Conservation (phyloP, 495 filamentous ascomycete genomes). For the Xylaria castorea region DNA sequence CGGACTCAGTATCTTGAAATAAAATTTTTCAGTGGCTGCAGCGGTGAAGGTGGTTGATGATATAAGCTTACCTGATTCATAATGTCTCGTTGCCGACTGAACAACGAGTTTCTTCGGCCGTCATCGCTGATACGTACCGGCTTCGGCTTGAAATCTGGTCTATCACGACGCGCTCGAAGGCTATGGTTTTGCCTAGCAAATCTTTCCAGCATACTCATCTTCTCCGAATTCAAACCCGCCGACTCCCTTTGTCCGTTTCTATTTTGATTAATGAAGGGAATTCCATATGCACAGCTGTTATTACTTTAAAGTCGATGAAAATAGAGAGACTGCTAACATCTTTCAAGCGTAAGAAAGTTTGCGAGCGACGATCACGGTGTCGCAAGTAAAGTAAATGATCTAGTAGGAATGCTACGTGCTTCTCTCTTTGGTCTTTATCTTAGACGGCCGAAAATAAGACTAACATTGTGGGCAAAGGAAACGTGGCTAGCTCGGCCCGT, state of each 20-base stretch:
- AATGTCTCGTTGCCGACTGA: slow-evolving; percentile 33
- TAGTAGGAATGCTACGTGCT: neutral
- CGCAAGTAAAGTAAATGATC: slow-evolving; percentile 1
- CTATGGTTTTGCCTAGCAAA: slow-evolving; percentile 35
- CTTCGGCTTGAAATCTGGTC: slow-evolving; percentile 31
- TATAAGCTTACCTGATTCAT: slow-evolving; percentile 37
- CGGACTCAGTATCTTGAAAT: slow-evolving; percentile 35
- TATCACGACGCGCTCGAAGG: slow-evolving; percentile 26
- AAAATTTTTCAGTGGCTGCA: slow-evolving; percentile 12
- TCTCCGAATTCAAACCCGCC: neutral
- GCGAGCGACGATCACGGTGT: neutral
- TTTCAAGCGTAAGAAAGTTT: neutral
- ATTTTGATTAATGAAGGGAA: neutral
- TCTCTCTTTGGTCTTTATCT: neutral
- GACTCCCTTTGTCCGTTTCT: neutral
- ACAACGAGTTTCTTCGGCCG: slow-evolving; percentile 25
- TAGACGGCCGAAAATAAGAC: neutral
- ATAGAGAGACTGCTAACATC: neutral
- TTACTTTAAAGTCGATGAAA: neutral
- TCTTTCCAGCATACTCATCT: slow-evolving; percentile 37
- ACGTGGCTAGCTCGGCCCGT: neutral
- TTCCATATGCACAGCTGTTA: neutral
- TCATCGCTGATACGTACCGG: slow-evolving; percentile 28
- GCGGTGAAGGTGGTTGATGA: slow-evolving; percentile 18
- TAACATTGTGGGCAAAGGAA: neutral